phyloP scores from a whole-genome alignment of 2,329 filamentous ascomycete species.

The Ophiostoma novo-ulmi region DNA sequence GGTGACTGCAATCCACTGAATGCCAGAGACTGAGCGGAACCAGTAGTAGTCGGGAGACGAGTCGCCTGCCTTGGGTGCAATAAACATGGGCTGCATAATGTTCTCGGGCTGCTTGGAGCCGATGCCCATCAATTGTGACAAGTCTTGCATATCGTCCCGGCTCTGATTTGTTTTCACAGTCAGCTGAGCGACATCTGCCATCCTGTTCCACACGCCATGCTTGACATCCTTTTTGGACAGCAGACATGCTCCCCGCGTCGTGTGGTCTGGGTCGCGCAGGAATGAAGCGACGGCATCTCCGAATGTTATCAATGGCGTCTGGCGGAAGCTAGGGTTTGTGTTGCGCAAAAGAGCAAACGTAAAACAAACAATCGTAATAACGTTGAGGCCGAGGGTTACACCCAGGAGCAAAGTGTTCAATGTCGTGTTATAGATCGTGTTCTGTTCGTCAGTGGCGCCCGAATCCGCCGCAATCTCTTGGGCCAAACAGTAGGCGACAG shows the following conservation, averaged over 20 bases:
- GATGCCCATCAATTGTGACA: background rate
- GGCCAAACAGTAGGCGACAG: background rate
- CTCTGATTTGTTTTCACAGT: slow-evolving; percentile 12
- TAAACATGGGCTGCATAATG: slow-evolving; percentile 21
- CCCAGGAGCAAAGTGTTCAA: slow-evolving; percentile 43
- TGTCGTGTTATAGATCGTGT: slow-evolving; percentile 32
- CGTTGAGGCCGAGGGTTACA: slow-evolving; percentile 41
- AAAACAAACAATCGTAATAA: slow-evolving; percentile 34
- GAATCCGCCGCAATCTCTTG: background rate
- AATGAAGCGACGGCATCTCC: slow-evolving; percentile 50
- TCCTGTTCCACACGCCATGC: slow-evolving; percentile 41
- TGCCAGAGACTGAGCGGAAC: slow-evolving; percentile 41
- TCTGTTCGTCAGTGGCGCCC: background rate
- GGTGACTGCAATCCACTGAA: slow-evolving; percentile 41
- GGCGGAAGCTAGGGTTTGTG: slow-evolving; percentile 32
- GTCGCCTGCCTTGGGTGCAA: slow-evolving; percentile 26
- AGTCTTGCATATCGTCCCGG: background rate
- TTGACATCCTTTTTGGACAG: slow-evolving; percentile 45
- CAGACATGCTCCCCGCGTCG: slow-evolving; percentile 41
- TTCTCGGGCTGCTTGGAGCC: slow-evolving; percentile 14
- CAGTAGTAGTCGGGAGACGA: slow-evolving; percentile 39
- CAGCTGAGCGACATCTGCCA: slow-evolving; percentile 36
- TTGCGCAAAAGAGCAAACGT: slow-evolving; percentile 29
- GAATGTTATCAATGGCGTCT: slow-evolving; percentile 44
- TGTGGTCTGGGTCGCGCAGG: slow-evolving; percentile 42